phyloP scores from a whole-genome alignment of 352 stramenopile genomes.

The Phytophthora niederhauseri region DNA sequence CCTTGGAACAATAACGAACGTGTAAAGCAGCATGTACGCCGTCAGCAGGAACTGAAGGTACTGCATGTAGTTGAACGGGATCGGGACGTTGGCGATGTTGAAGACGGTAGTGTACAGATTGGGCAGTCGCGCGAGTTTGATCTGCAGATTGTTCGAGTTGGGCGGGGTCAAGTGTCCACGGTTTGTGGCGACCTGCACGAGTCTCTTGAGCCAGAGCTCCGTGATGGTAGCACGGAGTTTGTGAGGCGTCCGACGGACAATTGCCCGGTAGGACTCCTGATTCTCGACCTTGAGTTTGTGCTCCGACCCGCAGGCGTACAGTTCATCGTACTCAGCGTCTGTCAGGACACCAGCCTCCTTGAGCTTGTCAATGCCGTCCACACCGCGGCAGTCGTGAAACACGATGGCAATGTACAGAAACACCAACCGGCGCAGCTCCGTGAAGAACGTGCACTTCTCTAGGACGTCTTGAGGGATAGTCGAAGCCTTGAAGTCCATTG shows the following conservation, averaged over 20 bases:
- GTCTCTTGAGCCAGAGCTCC: slow-evolving; percentile 79
- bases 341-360: slow-evolving; percentile 62
- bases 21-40: slow-evolving; percentile 84
- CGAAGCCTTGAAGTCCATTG: slow-evolving; percentile 21
- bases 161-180: slow-evolving; percentile 59
- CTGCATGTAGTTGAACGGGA: slow-evolving; percentile 90
- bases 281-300: slow-evolving; percentile 44
- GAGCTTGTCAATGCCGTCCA: slow-evolving; percentile 74
- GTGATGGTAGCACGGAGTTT: slow-evolving; percentile 80
- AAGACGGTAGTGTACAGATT: slow-evolving; percentile 83
- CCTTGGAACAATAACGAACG: slow-evolving; percentile 80
- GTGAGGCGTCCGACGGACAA: slow-evolving; percentile 67
- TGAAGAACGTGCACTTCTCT: slow-evolving; percentile 84
- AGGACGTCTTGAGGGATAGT: slow-evolving; percentile 59
- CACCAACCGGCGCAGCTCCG: slow-evolving; percentile 72
- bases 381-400: slow-evolving; percentile 74
- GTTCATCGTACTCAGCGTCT: slow-evolving; percentile 71
- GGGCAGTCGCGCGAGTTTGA: slow-evolving; percentile 70
- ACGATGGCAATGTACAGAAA: slow-evolving; percentile 88
- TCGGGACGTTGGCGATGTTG: slow-evolving; percentile 86
- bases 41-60: slow-evolving; percentile 75
- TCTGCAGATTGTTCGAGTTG: slow-evolving; percentile 66
- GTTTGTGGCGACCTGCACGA: slow-evolving; percentile 69
- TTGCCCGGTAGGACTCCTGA: slow-evolving; percentile 52
- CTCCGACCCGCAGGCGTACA: slow-evolving; percentile 73